These are phyloP conservation scores for Astrocystis sublimbata DNA, from an alignment of 495 filamentous ascomycete species.

Conservation along the genomic window DNA sequence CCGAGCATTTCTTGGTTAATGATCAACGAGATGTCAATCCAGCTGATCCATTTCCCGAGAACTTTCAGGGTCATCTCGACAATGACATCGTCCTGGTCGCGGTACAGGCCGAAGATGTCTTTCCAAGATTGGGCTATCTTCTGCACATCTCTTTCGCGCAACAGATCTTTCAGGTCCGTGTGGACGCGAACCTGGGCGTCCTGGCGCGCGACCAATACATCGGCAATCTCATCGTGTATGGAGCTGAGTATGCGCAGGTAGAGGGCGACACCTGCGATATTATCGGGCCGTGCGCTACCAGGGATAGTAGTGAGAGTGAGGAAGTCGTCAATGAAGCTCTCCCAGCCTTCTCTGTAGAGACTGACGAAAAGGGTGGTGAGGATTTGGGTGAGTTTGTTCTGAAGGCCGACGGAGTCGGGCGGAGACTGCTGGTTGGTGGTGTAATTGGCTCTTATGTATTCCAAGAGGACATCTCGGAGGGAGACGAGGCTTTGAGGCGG, in stretches of 20 bases:
- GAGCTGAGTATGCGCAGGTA: conserved; percentile 85
- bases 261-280: conserved; percentile 73
- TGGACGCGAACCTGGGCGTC: conserved; percentile 74
- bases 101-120: conserved; percentile 82
- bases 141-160: conserved; percentile 78
- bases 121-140: conserved; percentile 89
- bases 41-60: conserved; percentile 93
- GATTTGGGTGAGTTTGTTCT: conserved; percentile 97
- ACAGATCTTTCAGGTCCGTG: conserved; percentile 82
- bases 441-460: conserved; percentile 75
- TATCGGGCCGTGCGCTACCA: conserved; percentile 58
- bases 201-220: conserved; percentile 77
- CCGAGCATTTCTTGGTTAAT: conserved; percentile 84
- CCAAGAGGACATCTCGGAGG: conserved; percentile 74
- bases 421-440: conserved; percentile 53
- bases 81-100: conserved; percentile 67
- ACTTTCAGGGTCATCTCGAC: conserved; percentile 85
- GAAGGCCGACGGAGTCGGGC: conserved; percentile 70
- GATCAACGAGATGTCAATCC: conserved; percentile 93
- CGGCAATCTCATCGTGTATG: conserved; percentile 96
- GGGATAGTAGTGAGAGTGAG: conserved; percentile 64
- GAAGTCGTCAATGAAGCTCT: conserved; percentile 85
- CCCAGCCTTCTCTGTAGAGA: conserved; percentile 83
- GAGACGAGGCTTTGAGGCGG: conserved; percentile 65
- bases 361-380: conserved; percentile 86